Base-by-base conservation (phyloP, 2,329 filamentous ascomycete species). In the Pseudogymnoascus sp. region DNA sequence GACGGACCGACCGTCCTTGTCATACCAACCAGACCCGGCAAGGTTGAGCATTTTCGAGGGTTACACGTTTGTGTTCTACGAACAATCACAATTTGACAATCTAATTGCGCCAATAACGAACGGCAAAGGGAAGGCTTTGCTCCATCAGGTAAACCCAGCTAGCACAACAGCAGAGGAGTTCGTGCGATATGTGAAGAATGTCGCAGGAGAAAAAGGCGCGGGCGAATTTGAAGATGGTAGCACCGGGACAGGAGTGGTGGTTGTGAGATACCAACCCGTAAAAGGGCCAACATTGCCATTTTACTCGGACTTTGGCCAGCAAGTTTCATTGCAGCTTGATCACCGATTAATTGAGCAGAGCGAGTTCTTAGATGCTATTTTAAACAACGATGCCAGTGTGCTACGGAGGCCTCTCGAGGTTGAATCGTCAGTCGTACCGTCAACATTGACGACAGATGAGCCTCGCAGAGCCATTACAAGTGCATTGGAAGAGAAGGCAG, bases 291-390 rank as follows among this genome's bases (percentile, higher is more conserved):
- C 41, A 71, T 80, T 68, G 76, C 81, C 63, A 8, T 96, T 90
- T 91, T 90, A 85, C 65, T 80, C 83, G 14, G 78, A 85, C 1
- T 87, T 96, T 69, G 83, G 88, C 68, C 87, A 82, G 4, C 78
- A 86, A 6, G 84, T 96, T 14, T 90, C 92, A 1, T 74, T 88
- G 19, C 80, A 85, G 54, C 82, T 96, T 11, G 88, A 92, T 66
- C 92, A 96, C 73, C 85, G 92, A 3, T 87, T 92, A 2, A 88
- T 97, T 62, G 87, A 93, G 69, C 92, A 97, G 72, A 92, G 89
- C 65, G 93, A 97, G 70, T 96, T 99, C 67, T 81, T 99, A 1
- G 92, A 96, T 74, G 90, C 90, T 1, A 95, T 99, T 54, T 77
- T 98, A 28, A 86, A 81, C n/a, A 89, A 89, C 61, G 88, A 98